Evolutionary conservation across 306 rosid genomes (phyloP).

Genomic region (Canavalia ensiformis): DNA sequence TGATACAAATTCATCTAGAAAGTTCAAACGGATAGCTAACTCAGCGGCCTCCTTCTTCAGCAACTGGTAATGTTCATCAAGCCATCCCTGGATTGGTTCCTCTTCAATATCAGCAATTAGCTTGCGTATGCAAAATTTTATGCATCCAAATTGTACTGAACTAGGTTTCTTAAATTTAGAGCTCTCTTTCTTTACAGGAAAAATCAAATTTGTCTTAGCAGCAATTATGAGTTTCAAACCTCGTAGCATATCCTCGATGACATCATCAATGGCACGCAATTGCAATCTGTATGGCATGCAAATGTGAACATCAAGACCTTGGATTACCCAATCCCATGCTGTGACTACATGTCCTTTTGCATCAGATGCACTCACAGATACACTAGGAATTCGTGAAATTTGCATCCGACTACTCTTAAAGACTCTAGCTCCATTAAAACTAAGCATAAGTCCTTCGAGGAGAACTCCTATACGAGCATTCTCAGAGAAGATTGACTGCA

Average conservation of each 20-base stretch:
- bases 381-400: conserved; percentile 88
- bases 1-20: conserved; percentile 74
- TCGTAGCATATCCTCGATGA: conserved; percentile 92
- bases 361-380: conserved; percentile 65
- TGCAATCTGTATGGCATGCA: conserved; percentile 93
- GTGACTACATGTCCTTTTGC: conserved; percentile 59
- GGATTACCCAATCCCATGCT: conserved; percentile 97
- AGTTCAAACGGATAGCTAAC: conserved; percentile 83
- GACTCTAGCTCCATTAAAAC: conserved; percentile 81
- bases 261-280: conserved; percentile 97
- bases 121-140: conserved; percentile 86
- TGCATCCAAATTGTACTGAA: conserved; percentile 80
- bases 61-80: conserved; percentile 93
- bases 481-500: conserved; percentile 97
- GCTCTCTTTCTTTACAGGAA: conserved; percentile 80
- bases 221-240: conserved; percentile 85
- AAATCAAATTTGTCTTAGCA: conserved; percentile 80
- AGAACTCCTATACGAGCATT: conserved; percentile 96
- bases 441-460: conserved; percentile 91
- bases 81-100: conserved; percentile 98
- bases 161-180: conserved; percentile 75
- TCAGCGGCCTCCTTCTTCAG: conserved; percentile 95
- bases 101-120: conserved; percentile 94
- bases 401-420: conserved; percentile 98
- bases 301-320: conserved; percentile 91